phyloP scores from a whole-genome alignment of 352 stramenopile genomes.

The Pythium volutum region DNA sequence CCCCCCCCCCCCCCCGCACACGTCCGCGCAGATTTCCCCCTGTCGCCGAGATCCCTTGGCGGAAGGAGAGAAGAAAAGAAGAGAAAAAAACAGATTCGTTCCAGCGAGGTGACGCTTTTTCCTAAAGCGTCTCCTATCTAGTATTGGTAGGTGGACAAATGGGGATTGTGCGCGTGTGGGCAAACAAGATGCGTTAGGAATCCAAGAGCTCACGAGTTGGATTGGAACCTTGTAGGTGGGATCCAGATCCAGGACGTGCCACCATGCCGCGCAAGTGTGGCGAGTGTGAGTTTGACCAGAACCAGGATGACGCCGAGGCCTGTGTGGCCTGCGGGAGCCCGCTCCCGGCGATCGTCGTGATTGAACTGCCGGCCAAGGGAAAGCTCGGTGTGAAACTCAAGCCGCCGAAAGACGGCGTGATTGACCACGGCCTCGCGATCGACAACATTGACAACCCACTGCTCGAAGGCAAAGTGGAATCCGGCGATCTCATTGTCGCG shows the following conservation, averaged over 20 bases:
- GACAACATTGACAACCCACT: conserved; percentile 88
- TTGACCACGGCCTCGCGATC: conserved; percentile 77
- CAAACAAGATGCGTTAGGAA: background rate
- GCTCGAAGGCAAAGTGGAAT: conserved; percentile 78
- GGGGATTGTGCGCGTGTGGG: too few relatives aligned
- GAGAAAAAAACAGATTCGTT: background rate
- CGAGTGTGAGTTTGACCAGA: conserved; percentile 2
- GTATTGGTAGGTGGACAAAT: too few relatives aligned
- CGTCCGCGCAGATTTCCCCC: too few relatives aligned
- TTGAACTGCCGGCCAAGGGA: conserved; percentile 80
- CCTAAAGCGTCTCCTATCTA: too few relatives aligned
- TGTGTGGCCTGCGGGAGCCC: background rate
- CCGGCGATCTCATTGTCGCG: conserved; percentile 79
- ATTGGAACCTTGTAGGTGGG: too few relatives aligned
- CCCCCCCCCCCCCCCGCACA: too few relatives aligned
- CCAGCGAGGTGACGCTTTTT: background rate
- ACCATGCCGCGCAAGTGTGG: conserved; percentile 1
- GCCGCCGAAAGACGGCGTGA: conserved; percentile 78
- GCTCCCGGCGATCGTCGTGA: conserved; percentile 46
- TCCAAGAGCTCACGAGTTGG: background rate
- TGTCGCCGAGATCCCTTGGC: too few relatives aligned
- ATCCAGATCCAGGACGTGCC: too few relatives aligned
- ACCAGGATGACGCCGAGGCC: conserved; percentile 2
- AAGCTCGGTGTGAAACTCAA: conserved; percentile 86
- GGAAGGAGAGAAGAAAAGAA: too few relatives aligned